These are phyloP conservation scores for Barnettozyma botsteinii DNA, from an alignment of 805 yeast genomes.

Conservation along the genomic window DNA sequence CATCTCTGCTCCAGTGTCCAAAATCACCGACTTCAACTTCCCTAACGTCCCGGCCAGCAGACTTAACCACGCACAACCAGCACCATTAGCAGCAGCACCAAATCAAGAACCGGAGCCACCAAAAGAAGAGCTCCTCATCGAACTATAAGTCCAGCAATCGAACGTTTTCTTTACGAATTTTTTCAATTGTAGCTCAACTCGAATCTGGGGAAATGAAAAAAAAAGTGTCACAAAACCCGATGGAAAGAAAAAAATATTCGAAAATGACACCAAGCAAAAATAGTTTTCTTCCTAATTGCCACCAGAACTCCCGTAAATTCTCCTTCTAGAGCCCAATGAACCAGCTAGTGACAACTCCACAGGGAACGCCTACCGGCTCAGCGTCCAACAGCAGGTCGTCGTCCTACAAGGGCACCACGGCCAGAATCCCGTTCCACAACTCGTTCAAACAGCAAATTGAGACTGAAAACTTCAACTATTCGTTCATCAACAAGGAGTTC, in stretches of 20 bases:
- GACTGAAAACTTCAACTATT: conserved; percentile 13
- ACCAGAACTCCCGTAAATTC: too few relatives aligned
- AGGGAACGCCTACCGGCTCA: conserved; percentile 7
- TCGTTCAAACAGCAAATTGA: conserved; percentile 1
- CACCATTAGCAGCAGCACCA: background rate
- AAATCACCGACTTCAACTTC: conserved; percentile 33
- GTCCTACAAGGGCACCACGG: conserved; percentile 4
- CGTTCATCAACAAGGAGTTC: conserved; percentile 23
- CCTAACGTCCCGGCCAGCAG: conserved; percentile 36
- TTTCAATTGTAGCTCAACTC: conserved; percentile 27
- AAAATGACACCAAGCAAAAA: background rate
- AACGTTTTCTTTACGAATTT: background rate
- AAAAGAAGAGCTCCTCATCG: conserved; percentile 23
- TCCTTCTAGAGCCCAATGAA: conserved; percentile 4
- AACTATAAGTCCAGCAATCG: conserved; percentile 26
- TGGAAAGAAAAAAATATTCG: background rate
- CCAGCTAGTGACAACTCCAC: conserved; percentile 9
- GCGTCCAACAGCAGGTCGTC: conserved; percentile 2
- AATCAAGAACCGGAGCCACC: conserved; percentile 5
- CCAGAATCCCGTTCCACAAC: conserved; percentile 9
- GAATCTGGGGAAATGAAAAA: background rate
- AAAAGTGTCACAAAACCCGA: too few relatives aligned
- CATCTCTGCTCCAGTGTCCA: background rate
- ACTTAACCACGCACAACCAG: conserved; percentile 1
- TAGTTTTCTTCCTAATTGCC: background rate